Evolutionary conservation across 2,329 filamentous ascomycete genomes (phyloP), one percentile per base, ranked within the genome.

Genomic region (Xylaria sp.): DNA sequence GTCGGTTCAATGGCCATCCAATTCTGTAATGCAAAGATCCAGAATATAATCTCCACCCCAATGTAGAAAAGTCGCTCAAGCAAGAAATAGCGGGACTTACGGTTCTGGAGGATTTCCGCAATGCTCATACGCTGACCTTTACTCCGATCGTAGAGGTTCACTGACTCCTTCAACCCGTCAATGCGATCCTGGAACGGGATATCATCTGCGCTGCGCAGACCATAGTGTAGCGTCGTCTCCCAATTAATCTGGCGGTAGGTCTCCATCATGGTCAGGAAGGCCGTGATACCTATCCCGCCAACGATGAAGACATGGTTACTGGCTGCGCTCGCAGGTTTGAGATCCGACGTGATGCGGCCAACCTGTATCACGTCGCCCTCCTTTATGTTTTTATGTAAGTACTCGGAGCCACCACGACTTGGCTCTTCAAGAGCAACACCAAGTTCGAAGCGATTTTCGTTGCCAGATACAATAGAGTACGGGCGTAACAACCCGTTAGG

Each of bases 201-300:
- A 8, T 91, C 88, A 0, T 82, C 81, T 0, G 76, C 75, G 0
- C 81, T 83, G 9, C 86, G 83, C 15, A 91, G 85, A 0, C 86
- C 88, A 69, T 89, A 90, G 78, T 91, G 89, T 50, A 91, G 77
- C 25, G 82, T 80, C 46, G 83, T 84, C 65, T 84, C 83, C 76
- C 80, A 85, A 73, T 88, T 82, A 67, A 86, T 85, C 4, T 73
- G 39, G 18, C 79, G 75, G 68, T 83, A 83, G 0, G 37, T 62
- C 58, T 85, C 78, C 2, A 88, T 75, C 28, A 88, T 80, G 0
- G 81, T 74, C 9, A 92, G 74, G 71, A 91, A 91, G 0, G 90
- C 90, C 1, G 90, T 92, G 69, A 92, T 86, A 0, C 90, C 90
- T 37, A 92, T 88, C 0, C 90, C 90, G 10, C 87, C 90, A 0